Percentiles rank a stretch among this genome's conserved stretches.
phyloP scores from a whole-genome alignment of 139 green algal species.

The Gonium pectorale region DNA sequence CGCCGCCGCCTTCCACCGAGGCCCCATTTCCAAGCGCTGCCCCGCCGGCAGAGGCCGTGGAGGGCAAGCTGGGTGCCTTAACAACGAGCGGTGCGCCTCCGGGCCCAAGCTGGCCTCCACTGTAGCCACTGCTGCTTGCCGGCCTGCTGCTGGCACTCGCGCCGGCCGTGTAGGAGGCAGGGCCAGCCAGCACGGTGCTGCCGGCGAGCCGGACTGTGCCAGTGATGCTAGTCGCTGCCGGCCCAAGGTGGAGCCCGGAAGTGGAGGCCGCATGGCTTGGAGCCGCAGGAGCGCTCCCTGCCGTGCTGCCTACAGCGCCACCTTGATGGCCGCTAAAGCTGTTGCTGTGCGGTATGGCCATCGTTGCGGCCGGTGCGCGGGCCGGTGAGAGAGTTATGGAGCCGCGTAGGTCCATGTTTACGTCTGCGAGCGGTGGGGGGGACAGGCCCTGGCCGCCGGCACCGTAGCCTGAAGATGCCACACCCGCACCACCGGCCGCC shows the following conservation, averaged over 20 bases:
- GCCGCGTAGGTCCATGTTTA: conserved; percentile 25
- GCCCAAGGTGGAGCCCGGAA: not conserved
- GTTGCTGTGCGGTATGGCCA: not conserved
- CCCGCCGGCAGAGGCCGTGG: too few relatives aligned
- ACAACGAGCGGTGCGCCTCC: too few relatives aligned
- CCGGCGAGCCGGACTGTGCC: not conserved
- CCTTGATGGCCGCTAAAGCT: too few relatives aligned
- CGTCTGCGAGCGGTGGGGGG: not conserved
- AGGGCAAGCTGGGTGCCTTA: too few relatives aligned
- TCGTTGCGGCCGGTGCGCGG: not conserved
- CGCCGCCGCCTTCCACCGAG: too few relatives aligned
- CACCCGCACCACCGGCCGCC: too few relatives aligned
- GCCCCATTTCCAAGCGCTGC: too few relatives aligned
- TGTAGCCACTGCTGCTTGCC: not conserved
- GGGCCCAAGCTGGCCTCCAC: not conserved
- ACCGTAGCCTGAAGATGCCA: too few relatives aligned
- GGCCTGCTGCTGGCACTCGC: not conserved
- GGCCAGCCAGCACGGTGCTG: not conserved
- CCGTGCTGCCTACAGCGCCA: too few relatives aligned
- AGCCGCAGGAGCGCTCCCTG: too few relatives aligned
- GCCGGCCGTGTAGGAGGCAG: too few relatives aligned
- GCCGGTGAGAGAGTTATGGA: conserved; percentile 36
- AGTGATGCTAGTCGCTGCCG: not conserved
- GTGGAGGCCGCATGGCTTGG: not conserved
- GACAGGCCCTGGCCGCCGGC: too few relatives aligned